Conservation (phyloP, 495 filamentous ascomycete species). For the Mycothermus thermophilus region DNA sequence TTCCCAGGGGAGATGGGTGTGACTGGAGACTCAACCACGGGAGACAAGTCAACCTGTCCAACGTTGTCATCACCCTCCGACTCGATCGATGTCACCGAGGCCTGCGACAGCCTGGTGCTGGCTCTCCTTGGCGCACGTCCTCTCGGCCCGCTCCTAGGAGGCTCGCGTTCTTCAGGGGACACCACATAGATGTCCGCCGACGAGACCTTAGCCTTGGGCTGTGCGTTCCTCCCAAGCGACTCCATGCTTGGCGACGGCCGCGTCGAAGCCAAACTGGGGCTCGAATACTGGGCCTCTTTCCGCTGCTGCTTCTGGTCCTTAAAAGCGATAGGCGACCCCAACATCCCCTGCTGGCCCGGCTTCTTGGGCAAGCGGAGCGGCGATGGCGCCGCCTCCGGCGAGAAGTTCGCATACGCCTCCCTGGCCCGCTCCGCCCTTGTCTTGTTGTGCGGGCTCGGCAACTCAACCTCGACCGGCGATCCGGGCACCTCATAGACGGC, state of each 20-base stretch:
- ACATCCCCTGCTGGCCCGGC: constrained; percentile 2
- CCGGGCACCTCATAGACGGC: constrained; percentile 5
- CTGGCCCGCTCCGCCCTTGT: constrained; percentile 26
- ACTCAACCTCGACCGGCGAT: constrained; percentile 14
- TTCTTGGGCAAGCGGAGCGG: constrained; percentile 14
- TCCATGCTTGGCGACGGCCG: constrained; percentile 3
- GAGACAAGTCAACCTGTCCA: constrained; percentile 22
- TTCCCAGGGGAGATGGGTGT: constrained; percentile 18
- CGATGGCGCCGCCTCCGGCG: constrained; percentile 14
- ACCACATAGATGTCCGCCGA: no score
- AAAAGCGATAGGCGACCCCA: constrained; percentile 19
- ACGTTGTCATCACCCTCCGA: constrained; percentile 13
- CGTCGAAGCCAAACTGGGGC: constrained; percentile 1
- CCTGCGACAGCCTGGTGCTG: constrained; percentile 10
- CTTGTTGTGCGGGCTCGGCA: constrained; percentile 27
- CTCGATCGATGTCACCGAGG: constrained; percentile 20
- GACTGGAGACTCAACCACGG: constrained; percentile 30
- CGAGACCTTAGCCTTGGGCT: no score
- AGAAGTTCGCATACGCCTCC: constrained; percentile 13
- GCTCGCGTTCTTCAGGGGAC: no score
- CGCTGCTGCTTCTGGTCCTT: no score
- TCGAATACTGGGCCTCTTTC: no score
- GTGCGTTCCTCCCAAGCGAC: not conserved
- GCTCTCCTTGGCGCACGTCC: constrained; percentile 4
- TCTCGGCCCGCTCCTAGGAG: no score